These are phyloP conservation scores for Secale cereale DNA, from an alignment of 176 grass and related monocot species.

Conservation along the genomic window DNA sequence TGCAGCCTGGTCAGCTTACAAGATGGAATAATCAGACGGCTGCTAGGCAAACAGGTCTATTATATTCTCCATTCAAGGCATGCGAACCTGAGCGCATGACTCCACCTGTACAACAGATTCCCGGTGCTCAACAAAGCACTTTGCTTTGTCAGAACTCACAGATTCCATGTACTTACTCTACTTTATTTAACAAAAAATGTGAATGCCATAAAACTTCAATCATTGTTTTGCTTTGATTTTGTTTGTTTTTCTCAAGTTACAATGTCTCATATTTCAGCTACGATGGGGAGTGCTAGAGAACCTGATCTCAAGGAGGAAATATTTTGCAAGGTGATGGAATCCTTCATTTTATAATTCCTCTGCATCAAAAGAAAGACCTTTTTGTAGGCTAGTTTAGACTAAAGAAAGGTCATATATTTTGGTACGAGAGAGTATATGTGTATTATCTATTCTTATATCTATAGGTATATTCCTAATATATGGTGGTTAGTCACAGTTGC, in stretches of 20 bases:
- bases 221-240: not conserved
- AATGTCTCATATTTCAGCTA: too few relatives aligned
- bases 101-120: not conserved
- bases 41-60: not conserved
- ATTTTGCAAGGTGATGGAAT: constrained; percentile 9
- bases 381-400: too few relatives aligned
- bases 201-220: not conserved
- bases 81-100: not conserved
- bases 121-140: not conserved
- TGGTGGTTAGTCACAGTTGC: not conserved
- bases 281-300: too few relatives aligned
- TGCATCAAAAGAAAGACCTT: too few relatives aligned
- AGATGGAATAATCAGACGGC: constrained; percentile 5
- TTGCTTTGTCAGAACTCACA: not conserved
- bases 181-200: not conserved
- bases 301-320: constrained; percentile 13
- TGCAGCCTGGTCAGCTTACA: not conserved
- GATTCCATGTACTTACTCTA: not conserved
- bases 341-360: not conserved
- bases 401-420: too few relatives aligned
- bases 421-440: not conserved
- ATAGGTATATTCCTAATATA: not conserved
- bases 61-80: not conserved
- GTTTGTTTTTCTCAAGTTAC: not conserved
- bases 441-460: not conserved